These are phyloP conservation scores for Pinus albicaulis DNA, from an alignment of 75 land plant genomes.

Conservation along the genomic window DNA sequence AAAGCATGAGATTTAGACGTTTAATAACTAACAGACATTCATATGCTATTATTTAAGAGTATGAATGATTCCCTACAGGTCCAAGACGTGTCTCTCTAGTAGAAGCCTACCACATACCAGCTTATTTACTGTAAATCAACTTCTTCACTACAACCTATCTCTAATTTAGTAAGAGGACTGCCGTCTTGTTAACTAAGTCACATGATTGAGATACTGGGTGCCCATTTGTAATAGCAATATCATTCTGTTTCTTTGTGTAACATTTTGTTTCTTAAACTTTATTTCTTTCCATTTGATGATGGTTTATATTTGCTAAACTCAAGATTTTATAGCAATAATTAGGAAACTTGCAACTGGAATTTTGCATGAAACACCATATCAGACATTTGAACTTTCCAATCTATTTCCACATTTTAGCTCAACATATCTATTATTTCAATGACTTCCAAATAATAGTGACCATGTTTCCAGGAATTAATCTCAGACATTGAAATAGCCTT, in stretches of 20 bases:
- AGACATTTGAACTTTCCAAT: neutral
- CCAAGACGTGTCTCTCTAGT: neutral
- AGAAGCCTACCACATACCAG: neutral
- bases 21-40: neutral
- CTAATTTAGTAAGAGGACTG: neutral
- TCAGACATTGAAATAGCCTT: too few relatives aligned
- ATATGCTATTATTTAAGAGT: neutral
- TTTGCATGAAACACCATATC: neutral
- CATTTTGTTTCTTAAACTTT: neutral
- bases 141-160: neutral
- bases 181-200: neutral
- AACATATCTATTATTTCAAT: neutral
- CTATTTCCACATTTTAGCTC: neutral
- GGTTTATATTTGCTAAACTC: neutral
- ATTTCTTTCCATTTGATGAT: neutral
- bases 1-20: neutral
- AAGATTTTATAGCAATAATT: neutral
- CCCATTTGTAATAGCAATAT: neutral
- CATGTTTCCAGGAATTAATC: too few relatives aligned
- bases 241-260: neutral
- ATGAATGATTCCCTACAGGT: neutral
- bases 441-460: too few relatives aligned
- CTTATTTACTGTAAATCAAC: neutral
- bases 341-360: neutral
- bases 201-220: neutral